phyloP scores from a whole-genome alignment of 805 yeast genomes.

The Nakazawaea populi region DNA sequence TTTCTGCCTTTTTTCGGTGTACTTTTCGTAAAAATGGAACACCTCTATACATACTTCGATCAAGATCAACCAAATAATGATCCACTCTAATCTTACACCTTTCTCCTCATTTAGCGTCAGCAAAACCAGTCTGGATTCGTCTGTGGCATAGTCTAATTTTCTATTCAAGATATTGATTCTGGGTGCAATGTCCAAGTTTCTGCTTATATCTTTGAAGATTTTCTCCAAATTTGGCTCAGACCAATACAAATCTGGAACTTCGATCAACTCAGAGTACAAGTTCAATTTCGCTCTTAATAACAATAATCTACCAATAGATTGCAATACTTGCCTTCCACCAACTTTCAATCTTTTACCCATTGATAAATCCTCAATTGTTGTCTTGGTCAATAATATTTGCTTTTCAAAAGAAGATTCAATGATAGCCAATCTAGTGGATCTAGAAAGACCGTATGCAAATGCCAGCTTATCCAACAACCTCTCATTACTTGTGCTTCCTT shows the following conservation, averaged over 20 bases:
- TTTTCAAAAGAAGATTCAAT: slow-evolving; percentile 68
- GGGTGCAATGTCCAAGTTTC: slow-evolving; percentile 67
- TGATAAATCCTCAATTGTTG: slow-evolving; percentile 61
- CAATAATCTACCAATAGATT: slow-evolving; percentile 68
- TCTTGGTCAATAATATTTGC: slow-evolving; percentile 57
- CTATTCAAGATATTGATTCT: slow-evolving; percentile 76
- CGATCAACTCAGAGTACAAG: slow-evolving; percentile 80
- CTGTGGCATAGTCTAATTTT: slow-evolving; percentile 86
- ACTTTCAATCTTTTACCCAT: slow-evolving; percentile 49
- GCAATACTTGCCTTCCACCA: slow-evolving; percentile 55
- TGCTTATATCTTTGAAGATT: slow-evolving; percentile 66
- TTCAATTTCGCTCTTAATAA: slow-evolving; percentile 78
- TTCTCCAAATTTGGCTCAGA: slow-evolving; percentile 80
- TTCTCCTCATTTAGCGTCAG: slow-evolving; percentile 72
- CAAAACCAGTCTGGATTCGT: slow-evolving; percentile 75
- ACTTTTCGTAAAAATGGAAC: slow-evolving; percentile 64
- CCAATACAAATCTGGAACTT: slow-evolving; percentile 93
- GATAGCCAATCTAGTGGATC: slow-evolving; percentile 82
- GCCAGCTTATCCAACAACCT: slow-evolving; percentile 75
- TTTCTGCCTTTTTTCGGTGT: slow-evolving; percentile 9
- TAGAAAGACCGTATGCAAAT: slow-evolving; percentile 78
- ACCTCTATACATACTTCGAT: slow-evolving; percentile 82
- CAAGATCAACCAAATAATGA: slow-evolving; percentile 75
- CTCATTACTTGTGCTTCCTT: slow-evolving; percentile 38
- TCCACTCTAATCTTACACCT: slow-evolving; percentile 78